Base-by-base conservation (phyloP, 75 land plant species). In the Sequoia sempervirens region DNA sequence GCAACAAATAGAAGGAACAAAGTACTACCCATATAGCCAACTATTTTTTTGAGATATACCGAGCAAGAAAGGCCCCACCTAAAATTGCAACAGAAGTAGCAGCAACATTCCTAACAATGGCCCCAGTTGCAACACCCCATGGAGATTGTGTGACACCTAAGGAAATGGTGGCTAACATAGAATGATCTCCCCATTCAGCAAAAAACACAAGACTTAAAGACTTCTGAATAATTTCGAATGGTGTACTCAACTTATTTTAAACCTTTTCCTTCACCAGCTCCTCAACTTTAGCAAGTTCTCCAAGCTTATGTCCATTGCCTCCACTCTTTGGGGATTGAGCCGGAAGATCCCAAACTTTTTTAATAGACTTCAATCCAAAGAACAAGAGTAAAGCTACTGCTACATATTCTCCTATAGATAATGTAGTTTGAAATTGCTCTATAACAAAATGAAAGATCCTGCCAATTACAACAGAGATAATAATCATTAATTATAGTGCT, bases 131-230 rank as follows among this genome's bases (percentile, higher is more conserved):
- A 47, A 98, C 99, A 84, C 99, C 99, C 94, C 91, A 91, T 30
- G 99, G 98, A 75, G 99, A 94, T 93, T 97, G 98, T 68, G 99
- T 96, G 81, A 95, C 99, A 85, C 95, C 99, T 52, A 98, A 89
- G 47, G 99, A 98, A 66, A 98, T 93, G 41, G 99, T 98, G 41
- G 99, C 99, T 69, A 98, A 92, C 99, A 98, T 98, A 50, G 99
- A 98, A 54, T 98, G 95, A 80, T 98, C 99, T 41, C 99, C 99
- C 99, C 99, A 98, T 91, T 98, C 99, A 28, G 99, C 99, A 85
- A 98, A 91, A 82, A 98, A 98, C 54, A 94, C 91, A 70, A 98
- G 95, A 84, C 96, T 93, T 86, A 98, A 98, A 50, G 99, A 93
- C 89, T 98, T 93, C 90, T 91, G 89, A 79, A 98, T 47, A 23